Evolutionary conservation across 2,329 filamentous ascomycete genomes (phyloP).

Genomic region (Hyphodiscus sp.): DNA sequence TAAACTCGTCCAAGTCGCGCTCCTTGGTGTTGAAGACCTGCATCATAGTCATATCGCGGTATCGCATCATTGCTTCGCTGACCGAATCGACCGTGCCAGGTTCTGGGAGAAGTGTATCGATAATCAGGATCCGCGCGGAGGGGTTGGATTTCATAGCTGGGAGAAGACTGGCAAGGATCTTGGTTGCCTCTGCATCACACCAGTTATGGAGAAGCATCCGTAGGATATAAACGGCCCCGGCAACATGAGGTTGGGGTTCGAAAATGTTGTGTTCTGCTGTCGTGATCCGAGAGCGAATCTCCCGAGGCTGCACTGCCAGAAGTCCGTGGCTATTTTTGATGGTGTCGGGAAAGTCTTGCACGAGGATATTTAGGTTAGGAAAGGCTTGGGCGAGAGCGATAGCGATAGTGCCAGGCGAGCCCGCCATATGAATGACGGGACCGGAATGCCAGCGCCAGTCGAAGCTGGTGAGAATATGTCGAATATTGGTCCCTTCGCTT

Average conservation of each 20-base stretch:
- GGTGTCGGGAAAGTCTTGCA: constrained; percentile 25
- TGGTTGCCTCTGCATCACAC: constrained; percentile 34
- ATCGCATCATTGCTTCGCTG: constrained; percentile 25
- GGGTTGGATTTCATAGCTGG: not conserved
- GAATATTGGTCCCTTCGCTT: constrained; percentile 26
- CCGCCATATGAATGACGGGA: constrained; percentile 28
- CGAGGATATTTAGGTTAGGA: constrained; percentile 28
- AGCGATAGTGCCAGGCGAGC: constrained; percentile 29
- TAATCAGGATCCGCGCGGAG: constrained; percentile 21
- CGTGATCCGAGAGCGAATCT: constrained; percentile 9
- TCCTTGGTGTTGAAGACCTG: constrained; percentile 32
- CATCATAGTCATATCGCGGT: constrained; percentile 32
- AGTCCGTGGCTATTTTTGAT: constrained; percentile 6
- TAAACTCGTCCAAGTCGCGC: constrained; percentile 30
- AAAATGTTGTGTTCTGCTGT: constrained; percentile 25
- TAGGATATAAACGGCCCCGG: constrained; percentile 39
- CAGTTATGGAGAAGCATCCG: constrained; percentile 46
- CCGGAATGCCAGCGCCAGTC: constrained; percentile 32
- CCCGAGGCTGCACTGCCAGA: constrained; percentile 4
- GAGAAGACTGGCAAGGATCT: constrained; percentile 31
- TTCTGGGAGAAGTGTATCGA: constrained; percentile 30
- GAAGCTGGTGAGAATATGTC: constrained; percentile 34
- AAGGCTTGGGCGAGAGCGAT: constrained; percentile 29
- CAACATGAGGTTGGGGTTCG: constrained; percentile 18
- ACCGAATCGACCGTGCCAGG: constrained; percentile 22